Percentiles rank a stretch among this genome's conserved stretches.
Conservation (phyloP, 225 moss, liverwort and hornwort genomes). For the Thuidium tamariscinum region DNA sequence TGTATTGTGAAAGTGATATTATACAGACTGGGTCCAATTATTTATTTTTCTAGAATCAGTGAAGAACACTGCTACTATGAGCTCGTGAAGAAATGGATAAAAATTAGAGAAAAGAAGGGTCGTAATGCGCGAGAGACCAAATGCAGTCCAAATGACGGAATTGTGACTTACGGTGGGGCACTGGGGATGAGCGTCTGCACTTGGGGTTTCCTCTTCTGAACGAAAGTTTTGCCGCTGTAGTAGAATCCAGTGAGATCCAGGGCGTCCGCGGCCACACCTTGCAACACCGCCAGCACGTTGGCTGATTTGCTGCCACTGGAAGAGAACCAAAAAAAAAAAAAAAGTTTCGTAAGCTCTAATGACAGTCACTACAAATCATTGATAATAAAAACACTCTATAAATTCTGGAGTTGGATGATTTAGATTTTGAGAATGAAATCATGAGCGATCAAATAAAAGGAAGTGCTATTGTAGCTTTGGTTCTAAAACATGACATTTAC, state of each 20-base stretch:
- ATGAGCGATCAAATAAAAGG: background rate
- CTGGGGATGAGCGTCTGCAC: conserved; percentile 38
- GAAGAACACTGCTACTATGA: background rate
- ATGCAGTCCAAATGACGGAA: background rate
- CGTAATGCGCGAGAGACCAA: background rate
- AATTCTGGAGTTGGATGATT: background rate
- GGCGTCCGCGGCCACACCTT: conserved; percentile 75
- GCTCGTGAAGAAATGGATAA: no score
- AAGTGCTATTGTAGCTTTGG: background rate
- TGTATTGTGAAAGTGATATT: background rate
- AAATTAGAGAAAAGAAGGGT: background rate
- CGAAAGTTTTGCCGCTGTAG: conserved; percentile 73
- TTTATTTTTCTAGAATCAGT: no score
- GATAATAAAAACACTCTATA: background rate
- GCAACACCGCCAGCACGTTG: conserved; percentile 85
- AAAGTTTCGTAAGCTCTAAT: background rate
- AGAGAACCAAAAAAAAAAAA: no score
- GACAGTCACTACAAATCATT: background rate
- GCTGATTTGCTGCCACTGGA: conserved; percentile 74
- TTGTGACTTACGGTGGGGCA: conserved; percentile 27
- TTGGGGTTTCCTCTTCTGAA: conserved; percentile 52
- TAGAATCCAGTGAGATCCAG: conserved; percentile 91
- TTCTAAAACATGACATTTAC: no score
- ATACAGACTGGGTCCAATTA: background rate
- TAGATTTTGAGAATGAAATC: background rate